These are phyloP conservation scores for sweet orange (Citrus sinensis) DNA, from an alignment of 345 rosid genomes.

Conservation along the genomic window DNA sequence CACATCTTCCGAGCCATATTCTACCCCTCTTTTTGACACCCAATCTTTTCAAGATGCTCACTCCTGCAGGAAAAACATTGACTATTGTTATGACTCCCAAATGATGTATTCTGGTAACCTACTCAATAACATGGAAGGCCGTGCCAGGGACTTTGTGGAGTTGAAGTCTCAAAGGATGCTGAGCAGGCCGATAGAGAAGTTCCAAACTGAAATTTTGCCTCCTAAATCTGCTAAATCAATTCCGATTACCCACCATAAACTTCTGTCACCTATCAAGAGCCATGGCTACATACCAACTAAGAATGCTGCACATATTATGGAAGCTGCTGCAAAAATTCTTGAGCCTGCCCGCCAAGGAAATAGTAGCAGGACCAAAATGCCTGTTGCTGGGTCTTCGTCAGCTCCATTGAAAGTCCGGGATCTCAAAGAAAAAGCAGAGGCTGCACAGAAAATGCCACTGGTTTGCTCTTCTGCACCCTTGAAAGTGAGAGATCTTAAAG, in stretches of 20 bases:
- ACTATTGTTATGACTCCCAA: constrained; percentile 42
- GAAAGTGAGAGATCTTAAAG: constrained; percentile 43
- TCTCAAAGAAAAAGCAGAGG: constrained; percentile 62
- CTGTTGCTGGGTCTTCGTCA: constrained; percentile 58
- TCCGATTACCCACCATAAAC: constrained; percentile 83
- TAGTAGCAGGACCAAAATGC: constrained; percentile 41
- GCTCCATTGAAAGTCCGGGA: constrained; percentile 62
- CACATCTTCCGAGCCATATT: constrained; percentile 51
- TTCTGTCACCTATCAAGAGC: constrained; percentile 91
- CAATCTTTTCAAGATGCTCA: constrained; percentile 52
- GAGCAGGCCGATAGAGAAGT: constrained; percentile 78
- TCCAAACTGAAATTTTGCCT: constrained; percentile 89
- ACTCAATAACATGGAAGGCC: constrained; percentile 41
- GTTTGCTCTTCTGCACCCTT: constrained; percentile 34
- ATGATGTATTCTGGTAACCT: constrained; percentile 52
- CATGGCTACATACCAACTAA: constrained; percentile 73
- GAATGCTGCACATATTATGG: constrained; percentile 93
- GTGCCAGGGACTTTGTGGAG: constrained; percentile 28
- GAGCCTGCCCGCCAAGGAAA: constrained; percentile 48
- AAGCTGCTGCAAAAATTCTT: constrained; percentile 86
- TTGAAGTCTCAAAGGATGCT: constrained; percentile 45
- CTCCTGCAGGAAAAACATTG: constrained; percentile 44
- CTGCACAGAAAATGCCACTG: constrained; percentile 46
- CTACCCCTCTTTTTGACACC: constrained; percentile 55
- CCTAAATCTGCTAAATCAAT: constrained; percentile 94